phyloP scores from a whole-genome alignment of 257 asterid species.

The Perilla frutescens region DNA sequence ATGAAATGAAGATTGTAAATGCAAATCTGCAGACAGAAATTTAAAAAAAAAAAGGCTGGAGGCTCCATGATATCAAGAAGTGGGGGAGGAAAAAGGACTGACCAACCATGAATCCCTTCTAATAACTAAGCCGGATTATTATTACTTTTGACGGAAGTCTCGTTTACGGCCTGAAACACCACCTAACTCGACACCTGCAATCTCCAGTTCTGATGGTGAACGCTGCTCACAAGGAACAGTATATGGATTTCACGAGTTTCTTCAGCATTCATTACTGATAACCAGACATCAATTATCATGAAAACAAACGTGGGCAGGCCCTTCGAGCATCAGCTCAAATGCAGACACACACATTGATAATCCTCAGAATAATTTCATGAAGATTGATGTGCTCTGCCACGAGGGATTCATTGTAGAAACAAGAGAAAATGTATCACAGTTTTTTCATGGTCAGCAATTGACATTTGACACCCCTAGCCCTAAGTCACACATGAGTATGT shows the following conservation, averaged over 20 bases:
- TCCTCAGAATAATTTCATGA: neutral
- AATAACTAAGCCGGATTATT: neutral
- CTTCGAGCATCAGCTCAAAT: neutral
- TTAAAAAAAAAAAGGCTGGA: too few relatives aligned
- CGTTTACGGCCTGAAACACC: too few relatives aligned
- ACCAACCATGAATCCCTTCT: too few relatives aligned
- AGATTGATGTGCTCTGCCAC: neutral
- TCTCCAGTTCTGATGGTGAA: too few relatives aligned
- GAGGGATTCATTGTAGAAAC: neutral
- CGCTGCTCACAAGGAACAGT: too few relatives aligned
- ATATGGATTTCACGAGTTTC: neutral
- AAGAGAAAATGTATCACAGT: neutral
- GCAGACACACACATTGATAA: neutral
- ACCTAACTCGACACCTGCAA: too few relatives aligned
- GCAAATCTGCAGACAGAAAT: too few relatives aligned
- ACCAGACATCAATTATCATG: neutral
- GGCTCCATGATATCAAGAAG: too few relatives aligned
- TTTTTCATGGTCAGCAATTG: too few relatives aligned
- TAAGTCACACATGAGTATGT: neutral
- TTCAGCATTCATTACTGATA: slow-evolving; percentile 7
- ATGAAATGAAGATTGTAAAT: too few relatives aligned
- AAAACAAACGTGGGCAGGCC: neutral
- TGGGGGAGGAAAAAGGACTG: too few relatives aligned
- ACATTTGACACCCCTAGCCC: neutral
- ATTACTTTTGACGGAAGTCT: neutral